Evolutionary conservation across 129 eudicot genomes (phyloP).

Genomic region (Arctium minus): DNA sequence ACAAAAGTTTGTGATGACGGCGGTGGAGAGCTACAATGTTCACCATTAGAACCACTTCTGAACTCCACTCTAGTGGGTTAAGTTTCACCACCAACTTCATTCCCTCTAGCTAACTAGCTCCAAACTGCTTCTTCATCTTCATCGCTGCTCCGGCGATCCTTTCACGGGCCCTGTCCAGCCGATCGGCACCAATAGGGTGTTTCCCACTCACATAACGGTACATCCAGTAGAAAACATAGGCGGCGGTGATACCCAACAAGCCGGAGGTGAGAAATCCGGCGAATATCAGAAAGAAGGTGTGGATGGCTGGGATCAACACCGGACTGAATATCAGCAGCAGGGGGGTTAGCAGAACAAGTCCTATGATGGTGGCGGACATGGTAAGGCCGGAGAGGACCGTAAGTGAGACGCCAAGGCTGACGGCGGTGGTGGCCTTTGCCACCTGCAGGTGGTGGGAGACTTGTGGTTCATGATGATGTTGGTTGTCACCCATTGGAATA

Average conservation of each 20-base stretch:
- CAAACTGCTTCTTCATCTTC: slow-evolving; percentile 35
- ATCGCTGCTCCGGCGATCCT: slow-evolving; percentile 40
- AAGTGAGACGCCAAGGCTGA: slow-evolving; percentile 50
- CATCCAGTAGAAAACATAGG: slow-evolving; percentile 53
- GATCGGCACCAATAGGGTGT: slow-evolving; percentile 53
- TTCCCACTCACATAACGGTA: slow-evolving; percentile 54
- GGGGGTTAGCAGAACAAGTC: slow-evolving; percentile 53
- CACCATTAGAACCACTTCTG: not conserved
- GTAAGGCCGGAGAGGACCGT: slow-evolving; percentile 55
- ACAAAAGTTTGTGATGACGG: not conserved
- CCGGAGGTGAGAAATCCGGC: slow-evolving; percentile 46
- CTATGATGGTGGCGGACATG: slow-evolving; percentile 52
- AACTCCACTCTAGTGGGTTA: not conserved
- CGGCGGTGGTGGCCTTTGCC: slow-evolving; percentile 59
- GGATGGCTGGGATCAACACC: slow-evolving; percentile 47
- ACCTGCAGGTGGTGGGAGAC: slow-evolving; percentile 35
- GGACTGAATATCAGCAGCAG: slow-evolving; percentile 66
- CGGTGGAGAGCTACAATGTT: too few species aligned
- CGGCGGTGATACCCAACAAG: slow-evolving; percentile 40
- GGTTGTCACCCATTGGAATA: slow-evolving; percentile 32
- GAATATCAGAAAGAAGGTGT: slow-evolving; percentile 31
- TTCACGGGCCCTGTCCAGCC: slow-evolving; percentile 35
- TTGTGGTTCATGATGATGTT: not conserved
- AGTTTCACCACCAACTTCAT: not conserved
- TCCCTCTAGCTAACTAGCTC: not conserved